phyloP scores from a whole-genome alignment of 1,139 yeast genomes.

The Tardiomyces depauwii region DNA sequence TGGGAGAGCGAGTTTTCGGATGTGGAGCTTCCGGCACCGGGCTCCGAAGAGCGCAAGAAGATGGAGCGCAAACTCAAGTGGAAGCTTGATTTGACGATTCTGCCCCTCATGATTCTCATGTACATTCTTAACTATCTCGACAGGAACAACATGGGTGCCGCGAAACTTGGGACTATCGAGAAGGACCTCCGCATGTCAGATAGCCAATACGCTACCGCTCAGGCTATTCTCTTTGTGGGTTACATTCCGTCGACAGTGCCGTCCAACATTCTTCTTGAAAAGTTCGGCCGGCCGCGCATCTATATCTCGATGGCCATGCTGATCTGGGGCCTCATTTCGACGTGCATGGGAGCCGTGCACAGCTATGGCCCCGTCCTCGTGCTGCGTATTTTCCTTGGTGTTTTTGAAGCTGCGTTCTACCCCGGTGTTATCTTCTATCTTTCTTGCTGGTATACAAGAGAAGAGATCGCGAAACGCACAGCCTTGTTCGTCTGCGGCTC shows the following conservation, averaged over 20 bases:
- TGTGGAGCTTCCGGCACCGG: not conserved
- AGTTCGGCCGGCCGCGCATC: slow-evolving; percentile 5
- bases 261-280: slow-evolving; percentile 11
- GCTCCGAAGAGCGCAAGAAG: not conserved
- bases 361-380: slow-evolving; percentile 43
- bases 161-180: slow-evolving; percentile 42
- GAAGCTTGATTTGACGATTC: slow-evolving; percentile 14
- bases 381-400: slow-evolving; percentile 47
- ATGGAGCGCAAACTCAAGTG: slow-evolving; percentile 6
- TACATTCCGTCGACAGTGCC: slow-evolving; percentile 20
- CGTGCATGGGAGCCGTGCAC: slow-evolving; percentile 46
- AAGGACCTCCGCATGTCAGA: slow-evolving; percentile 35
- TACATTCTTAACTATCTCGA: slow-evolving; percentile 23
- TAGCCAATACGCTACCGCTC: slow-evolving; percentile 20
- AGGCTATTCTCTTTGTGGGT: slow-evolving; percentile 13
- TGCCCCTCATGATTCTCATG: slow-evolving; percentile 11
- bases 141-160: slow-evolving; percentile 37
- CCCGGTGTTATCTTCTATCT: slow-evolving; percentile 30
- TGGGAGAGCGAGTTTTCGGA: not conserved
- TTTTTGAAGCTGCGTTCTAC: slow-evolving; percentile 51
- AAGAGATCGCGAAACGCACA: slow-evolving; percentile 36
- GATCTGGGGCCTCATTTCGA: slow-evolving; percentile 44
- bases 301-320: slow-evolving; percentile 46
- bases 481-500: slow-evolving; percentile 42
- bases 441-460: slow-evolving; percentile 23